Percentiles rank a stretch among this genome's conserved stretches.
Evolutionary conservation across 2,329 filamentous ascomycete species (phyloP).

Genomic region (Phyllosticta paracitricarpa): DNA sequence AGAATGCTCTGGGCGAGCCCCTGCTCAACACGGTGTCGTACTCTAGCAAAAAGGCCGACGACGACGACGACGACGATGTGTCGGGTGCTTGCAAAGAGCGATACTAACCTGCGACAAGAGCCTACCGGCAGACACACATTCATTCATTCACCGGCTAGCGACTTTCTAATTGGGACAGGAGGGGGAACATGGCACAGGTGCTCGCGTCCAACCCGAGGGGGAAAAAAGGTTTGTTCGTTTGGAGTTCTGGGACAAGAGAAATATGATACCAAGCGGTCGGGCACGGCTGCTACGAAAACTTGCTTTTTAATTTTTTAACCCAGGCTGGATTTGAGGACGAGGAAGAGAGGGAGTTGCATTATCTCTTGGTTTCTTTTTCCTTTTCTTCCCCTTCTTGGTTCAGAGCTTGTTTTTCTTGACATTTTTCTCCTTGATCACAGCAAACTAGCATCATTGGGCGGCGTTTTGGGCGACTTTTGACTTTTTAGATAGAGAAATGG

Average conservation of each 20-base stretch:
- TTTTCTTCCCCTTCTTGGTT: not conserved
- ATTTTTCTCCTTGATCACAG: not conserved
- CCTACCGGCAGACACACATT: not conserved
- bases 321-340: not conserved
- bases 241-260: slow-evolving; percentile 7
- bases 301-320: slow-evolving; percentile 4
- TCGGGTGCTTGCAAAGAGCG: slow-evolving; percentile 3
- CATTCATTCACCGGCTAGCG: not conserved
- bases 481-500: slow-evolving; percentile 6
- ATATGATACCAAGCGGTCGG: slow-evolving; percentile 10
- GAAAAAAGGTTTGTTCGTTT: not conserved
- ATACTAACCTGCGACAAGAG: not conserved
- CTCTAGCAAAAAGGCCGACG: slow-evolving; percentile 3
- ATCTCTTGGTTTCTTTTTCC: not conserved
- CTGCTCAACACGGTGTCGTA: slow-evolving; percentile 11
- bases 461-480: slow-evolving; percentile 10
- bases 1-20: slow-evolving; percentile 18
- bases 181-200: not conserved
- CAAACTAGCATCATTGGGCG: slow-evolving; percentile 11
- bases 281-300: slow-evolving; percentile 9
- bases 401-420: not conserved
- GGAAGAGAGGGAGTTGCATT: not conserved
- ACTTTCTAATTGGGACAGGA: not conserved
- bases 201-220: not conserved
- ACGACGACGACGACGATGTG: slow-evolving; percentile 4